Evolutionary conservation across 805 yeast genomes (phyloP).

Genomic region (Kluyveromyces nonfermentans): DNA sequence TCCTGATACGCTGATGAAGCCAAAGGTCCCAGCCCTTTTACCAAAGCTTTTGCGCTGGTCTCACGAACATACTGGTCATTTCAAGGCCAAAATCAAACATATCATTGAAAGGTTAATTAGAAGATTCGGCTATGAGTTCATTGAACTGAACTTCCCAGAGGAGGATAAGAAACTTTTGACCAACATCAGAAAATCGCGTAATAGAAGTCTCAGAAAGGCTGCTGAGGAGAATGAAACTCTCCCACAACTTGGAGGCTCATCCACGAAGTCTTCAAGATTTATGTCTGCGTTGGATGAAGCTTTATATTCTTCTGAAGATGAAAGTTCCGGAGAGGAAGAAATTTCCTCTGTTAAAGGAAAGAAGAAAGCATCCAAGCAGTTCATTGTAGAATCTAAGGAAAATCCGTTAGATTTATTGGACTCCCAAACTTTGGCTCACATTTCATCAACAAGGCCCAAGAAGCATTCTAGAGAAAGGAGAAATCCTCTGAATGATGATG

Average conservation of each 20-base stretch:
- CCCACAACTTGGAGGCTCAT: conserved; percentile 11
- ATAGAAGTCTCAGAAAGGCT: conserved; percentile 70
- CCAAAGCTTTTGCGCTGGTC: conserved; percentile 82
- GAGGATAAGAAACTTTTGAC: conserved; percentile 75
- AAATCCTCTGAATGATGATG: conserved; percentile 21
- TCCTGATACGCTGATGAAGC: conserved; percentile 65
- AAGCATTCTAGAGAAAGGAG: conserved; percentile 36
- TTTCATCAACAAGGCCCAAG: conserved; percentile 80
- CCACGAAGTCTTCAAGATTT: conserved; percentile 39
- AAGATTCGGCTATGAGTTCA: conserved; percentile 80
- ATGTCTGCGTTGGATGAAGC: conserved; percentile 92
- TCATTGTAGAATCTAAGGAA: conserved; percentile 60
- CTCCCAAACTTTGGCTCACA: conserved; percentile 72
- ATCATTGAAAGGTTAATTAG: conserved; percentile 85
- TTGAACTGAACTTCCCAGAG: conserved; percentile 80
- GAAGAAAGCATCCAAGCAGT: conserved; percentile 39
- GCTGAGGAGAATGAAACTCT: conserved; percentile 24
- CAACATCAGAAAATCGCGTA: conserved; percentile 78
- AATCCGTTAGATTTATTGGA: conserved; percentile 89
- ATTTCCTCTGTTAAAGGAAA: conserved; percentile 15
- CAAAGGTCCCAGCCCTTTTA: conserved; percentile 56
- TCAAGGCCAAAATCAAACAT: conserved; percentile 87
- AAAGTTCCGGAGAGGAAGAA: conserved; percentile 37
- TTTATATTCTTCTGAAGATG: conserved; percentile 58
- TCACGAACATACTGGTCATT: conserved; percentile 91